Base-by-base conservation (phyloP, 1,284 basidiomycete genomes). In the Naganishia sp. region DNA sequence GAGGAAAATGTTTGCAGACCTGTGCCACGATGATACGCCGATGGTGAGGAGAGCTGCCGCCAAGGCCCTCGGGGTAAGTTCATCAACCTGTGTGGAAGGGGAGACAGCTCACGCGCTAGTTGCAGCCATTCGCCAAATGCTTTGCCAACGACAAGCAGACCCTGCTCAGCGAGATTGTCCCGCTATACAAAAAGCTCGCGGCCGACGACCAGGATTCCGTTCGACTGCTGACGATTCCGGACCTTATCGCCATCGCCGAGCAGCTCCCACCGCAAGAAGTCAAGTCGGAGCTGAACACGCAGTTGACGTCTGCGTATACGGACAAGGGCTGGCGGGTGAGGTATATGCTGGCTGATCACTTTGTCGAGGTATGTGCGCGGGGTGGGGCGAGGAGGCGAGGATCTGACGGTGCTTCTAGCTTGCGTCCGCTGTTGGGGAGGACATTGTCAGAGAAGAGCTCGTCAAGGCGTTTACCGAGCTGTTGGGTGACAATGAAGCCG, bases 281-380 rank as follows among this genome's bases (percentile, higher is more conserved):
- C 61, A 95, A 95, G 80, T 90, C 91, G 69, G 90, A 97, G 72
- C 82, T 99, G 13, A 82, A 96, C 68, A 77, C 78, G 41, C 88
- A 92, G 75, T 90, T 99, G 78, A 86, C 91, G 75, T 85, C 90
- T 72, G 89, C 89, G 72, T 90, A 96, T 62, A 84, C 87, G 31
- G 96, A 99, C 81, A 97, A 97, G 84, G 95, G 93, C 79, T 99
- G 96, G 96, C 85, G 96, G 73, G 96, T 99, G 60, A 85, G 96
- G 74, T 99, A 98, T 81, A 99, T 99, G 95, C 93, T 94, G 18
- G 96, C 95, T 6, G 94, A 88, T 72, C 92, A 99, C 80, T 99
- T 99, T 81, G 96, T 99, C 70, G 90, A 94, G 84, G 90, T 89
- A 70, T 61, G 82, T 74, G 10, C 31, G 18, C 2, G 39, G n/a